Base-by-base conservation (phyloP, 306 rosid genomes). In the Inga oerstediana region DNA sequence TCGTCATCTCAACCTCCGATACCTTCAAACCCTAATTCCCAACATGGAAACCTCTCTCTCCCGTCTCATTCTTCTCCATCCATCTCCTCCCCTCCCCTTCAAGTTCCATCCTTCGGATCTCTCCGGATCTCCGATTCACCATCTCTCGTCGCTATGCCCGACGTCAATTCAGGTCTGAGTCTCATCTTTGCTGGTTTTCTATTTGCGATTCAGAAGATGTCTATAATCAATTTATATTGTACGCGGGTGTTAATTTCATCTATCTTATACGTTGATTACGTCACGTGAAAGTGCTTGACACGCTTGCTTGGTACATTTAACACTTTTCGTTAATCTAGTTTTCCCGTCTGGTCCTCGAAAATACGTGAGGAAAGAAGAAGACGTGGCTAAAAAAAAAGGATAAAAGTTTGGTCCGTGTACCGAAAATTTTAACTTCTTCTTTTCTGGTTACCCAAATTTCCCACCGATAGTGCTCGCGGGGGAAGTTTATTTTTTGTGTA, bases 1-100 rank as follows among this genome's bases (percentile, higher is more conserved):
- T 84, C 96, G 0, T 89, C 94, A 78, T 88, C 97, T 2, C 82
- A 86, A 3, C 61, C 93, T 43, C 34, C 77, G 3, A 44, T 86
- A 30, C 75, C 91, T 85, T 39, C 83, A 0, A 91, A 85, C 91
- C 94, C 96, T 90, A 87, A 86, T 88, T 66, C 91, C 67, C 92
- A 91, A 48, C 88, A 95, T 95, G 98, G 98, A 83, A 54, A 34
- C 61, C 16, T 51, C 30, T 51, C 41, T 44, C 65, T 3, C n/a
- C 5, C 44, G 3, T 17, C 44, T 65, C 8, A 79, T 64, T 75
- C 32, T 45, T 77, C 88, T 59, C 52, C 77, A 43, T 43, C 84
- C 48, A 30, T 72, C 51, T 69, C 92, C 56, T 72, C 87, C 62
- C 89, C 75, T 51, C 78, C 88, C 82, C 87, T 79, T 14, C 80